Base-by-base conservation (phyloP, 192 early-diverging fungal species). In the Coemansia sp. region DNA sequence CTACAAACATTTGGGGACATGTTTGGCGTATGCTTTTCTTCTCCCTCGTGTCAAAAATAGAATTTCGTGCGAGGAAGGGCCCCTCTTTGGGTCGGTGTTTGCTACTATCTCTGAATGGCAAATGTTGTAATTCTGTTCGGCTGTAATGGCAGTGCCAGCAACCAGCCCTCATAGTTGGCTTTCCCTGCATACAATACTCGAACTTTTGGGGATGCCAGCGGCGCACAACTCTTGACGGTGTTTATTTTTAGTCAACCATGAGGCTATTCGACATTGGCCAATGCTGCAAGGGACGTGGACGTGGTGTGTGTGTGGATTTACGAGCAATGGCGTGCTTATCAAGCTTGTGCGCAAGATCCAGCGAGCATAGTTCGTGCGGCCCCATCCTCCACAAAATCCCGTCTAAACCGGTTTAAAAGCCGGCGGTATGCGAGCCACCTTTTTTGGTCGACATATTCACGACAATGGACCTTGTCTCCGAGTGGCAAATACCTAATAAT, bases 101-200 rank as follows among this genome's bases (percentile, higher is more conserved):
- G 10, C 22, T 22, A 24, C 12, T 20, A 20, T 7, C n/a, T 52
- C 22, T 52, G 6, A 10, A 52, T 10, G 20, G 6, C 51, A 11
- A 20, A 9, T 52, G 20, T 46, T 65, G 38, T n/a, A 29, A 18
- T 40, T 31, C 24, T 34, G 43, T 46, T 66, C 36, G 43, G 15
- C 18, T 36, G 46, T 47, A 66, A 29, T 18, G 27, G 27, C 12
- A 54, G 44, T 47, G 77, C 68, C 72, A 54, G 27, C 68, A 59
- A 73, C 59, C 79, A 65, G 68, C 72, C 41, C 36, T 69, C 72
- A 71, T 68, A 40, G 72, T 74, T 77, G 80, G 80, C 55, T 61
- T 68, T 36, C 75, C 80, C 80, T 82, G 80, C 80, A 82, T 82
- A 77, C 68, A 78, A 73, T 78, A 57, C 61, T 34, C 31, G 4